Evolutionary conservation across 495 filamentous ascomycete species (phyloP).

Genomic region (Chaetomium tenue): DNA sequence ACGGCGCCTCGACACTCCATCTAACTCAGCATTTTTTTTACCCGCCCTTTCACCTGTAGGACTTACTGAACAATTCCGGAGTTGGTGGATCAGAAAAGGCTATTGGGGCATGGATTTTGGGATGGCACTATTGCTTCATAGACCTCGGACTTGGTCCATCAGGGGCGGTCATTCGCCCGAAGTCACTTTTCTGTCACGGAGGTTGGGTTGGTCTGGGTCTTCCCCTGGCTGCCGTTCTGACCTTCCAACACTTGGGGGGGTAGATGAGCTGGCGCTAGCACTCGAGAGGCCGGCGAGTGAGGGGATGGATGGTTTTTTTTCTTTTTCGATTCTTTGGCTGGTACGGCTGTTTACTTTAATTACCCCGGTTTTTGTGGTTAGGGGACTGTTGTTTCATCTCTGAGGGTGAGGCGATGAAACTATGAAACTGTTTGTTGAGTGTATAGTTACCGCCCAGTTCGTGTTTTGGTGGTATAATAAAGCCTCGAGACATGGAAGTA

Average conservation of each 20-base stretch:
- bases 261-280: neutral
- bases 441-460: neutral
- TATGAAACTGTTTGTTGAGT: neutral
- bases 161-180: neutral
- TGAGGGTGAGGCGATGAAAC: neutral
- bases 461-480: neutral
- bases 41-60: conserved; percentile 4
- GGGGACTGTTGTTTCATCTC: neutral
- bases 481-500: no score
- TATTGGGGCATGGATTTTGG: neutral
- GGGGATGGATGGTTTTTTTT: neutral
- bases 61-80: neutral
- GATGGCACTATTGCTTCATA: neutral
- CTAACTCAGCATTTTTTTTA: conserved; percentile 15
- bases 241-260: neutral
- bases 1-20: neutral
- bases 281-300: neutral
- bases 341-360: neutral
- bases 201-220: neutral
- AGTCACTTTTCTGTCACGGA: neutral
- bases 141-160: conserved; percentile 6
- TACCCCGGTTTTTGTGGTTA: neutral
- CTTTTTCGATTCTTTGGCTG: neutral
- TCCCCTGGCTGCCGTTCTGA: neutral
- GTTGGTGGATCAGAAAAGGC: conserved; percentile 9